Percentiles rank a stretch among this genome's conserved stretches.
These are phyloP conservation scores for Rubia peregrina DNA, from an alignment of 305 asterid species.

Conservation along the genomic window DNA sequence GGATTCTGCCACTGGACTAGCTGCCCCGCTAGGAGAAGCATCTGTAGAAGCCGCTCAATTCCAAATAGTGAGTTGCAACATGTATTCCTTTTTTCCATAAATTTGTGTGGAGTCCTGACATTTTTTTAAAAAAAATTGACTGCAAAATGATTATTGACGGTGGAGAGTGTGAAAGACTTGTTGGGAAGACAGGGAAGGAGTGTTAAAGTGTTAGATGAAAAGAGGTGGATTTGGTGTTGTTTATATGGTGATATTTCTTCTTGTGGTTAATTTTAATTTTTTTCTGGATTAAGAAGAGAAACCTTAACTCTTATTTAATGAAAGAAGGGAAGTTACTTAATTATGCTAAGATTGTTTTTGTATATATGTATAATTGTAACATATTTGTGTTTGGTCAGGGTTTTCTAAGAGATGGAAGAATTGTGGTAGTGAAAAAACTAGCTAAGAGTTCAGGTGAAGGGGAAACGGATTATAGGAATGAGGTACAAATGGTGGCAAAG, in stretches of 20 bases:
- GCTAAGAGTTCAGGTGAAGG: conserved; percentile 26
- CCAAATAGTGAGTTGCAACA: not conserved
- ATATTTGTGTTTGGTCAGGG: conserved; percentile 21
- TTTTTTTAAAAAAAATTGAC: not conserved
- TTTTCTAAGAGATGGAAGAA: conserved; percentile 20
- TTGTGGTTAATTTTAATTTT: too few species aligned
- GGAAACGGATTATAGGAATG: conserved; percentile 23
- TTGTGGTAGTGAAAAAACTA: conserved; percentile 25
- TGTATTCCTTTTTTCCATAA: not conserved
- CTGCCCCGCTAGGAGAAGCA: too few species aligned
- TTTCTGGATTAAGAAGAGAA: too few species aligned
- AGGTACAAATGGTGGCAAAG: conserved; percentile 22
- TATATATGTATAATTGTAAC: not conserved
- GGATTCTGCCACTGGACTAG: too few species aligned
- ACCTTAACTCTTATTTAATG: not conserved
- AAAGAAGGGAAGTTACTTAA: not conserved
- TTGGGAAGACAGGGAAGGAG: conserved; percentile 84
- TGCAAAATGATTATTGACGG: conserved; percentile 28
- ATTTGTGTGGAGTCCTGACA: not conserved
- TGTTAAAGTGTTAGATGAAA: conserved; percentile 36
- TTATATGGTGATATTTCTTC: not conserved
- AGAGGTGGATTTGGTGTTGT: conserved; percentile 28
- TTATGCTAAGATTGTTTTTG: not conserved
- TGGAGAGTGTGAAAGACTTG: conserved; percentile 69
- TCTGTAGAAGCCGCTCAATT: too few species aligned